phyloP scores from a whole-genome alignment of 192 early-diverging fungal genomes.

The Obelidium mucronatum region DNA sequence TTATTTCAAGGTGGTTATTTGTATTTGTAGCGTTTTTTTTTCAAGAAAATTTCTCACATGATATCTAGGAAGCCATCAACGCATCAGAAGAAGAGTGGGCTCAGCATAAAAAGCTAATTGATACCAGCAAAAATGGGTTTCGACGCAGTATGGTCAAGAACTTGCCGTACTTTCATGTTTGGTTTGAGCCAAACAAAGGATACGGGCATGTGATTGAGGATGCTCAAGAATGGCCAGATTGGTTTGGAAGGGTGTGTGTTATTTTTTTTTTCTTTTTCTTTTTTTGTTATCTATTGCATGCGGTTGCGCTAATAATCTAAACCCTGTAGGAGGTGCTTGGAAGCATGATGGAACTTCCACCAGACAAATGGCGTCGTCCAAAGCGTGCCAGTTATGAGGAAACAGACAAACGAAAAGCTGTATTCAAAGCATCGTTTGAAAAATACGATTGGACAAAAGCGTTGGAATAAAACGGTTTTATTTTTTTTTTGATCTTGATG shows the following conservation, averaged over 20 bases:
- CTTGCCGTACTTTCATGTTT: slow-evolving; percentile 96
- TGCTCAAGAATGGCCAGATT: slow-evolving; percentile 75
- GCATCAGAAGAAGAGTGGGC: slow-evolving; percentile 87
- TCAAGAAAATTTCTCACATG: not conserved
- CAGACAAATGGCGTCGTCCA: slow-evolving; percentile 76
- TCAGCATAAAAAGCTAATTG: slow-evolving; percentile 80
- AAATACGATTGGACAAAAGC: slow-evolving; percentile 87
- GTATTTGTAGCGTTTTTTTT: not conserved
- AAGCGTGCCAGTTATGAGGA: slow-evolving; percentile 59
- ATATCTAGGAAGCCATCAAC: slow-evolving; percentile 75
- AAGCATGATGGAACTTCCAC: slow-evolving; percentile 81
- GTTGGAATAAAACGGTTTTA: slow-evolving; percentile 45
- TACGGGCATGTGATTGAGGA: slow-evolving; percentile 97
- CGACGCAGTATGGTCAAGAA: slow-evolving; percentile 62
- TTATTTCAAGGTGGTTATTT: slow-evolving; percentile 73
- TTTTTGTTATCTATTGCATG: slow-evolving; percentile 21
- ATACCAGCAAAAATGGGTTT: slow-evolving; percentile 67
- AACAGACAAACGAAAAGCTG: slow-evolving; percentile 56
- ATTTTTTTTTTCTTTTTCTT: slow-evolving; percentile 30
- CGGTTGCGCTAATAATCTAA: slow-evolving; percentile 1
- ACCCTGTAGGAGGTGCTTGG: slow-evolving; percentile 73
- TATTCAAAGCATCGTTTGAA: slow-evolving; percentile 72
- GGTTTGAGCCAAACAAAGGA: slow-evolving; percentile 89
- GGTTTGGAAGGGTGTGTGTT: slow-evolving; percentile 76
- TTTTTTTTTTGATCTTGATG: not conserved